phyloP scores from a whole-genome alignment of 768 basidiomycete genomes.

The Paxillus ammoniavirescens region DNA sequence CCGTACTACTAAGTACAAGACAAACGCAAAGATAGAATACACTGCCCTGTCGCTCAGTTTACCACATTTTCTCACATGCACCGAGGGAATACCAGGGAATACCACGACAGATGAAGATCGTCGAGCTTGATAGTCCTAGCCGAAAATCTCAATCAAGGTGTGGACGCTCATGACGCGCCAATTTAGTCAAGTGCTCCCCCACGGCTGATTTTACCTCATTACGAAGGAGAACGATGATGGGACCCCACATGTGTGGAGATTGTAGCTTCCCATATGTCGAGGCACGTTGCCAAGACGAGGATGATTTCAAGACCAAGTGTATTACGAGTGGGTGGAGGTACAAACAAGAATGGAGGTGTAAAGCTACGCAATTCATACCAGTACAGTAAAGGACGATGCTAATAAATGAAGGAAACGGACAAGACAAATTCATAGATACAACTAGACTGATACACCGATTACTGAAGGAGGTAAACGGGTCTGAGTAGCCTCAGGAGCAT shows the following conservation, averaged over 20 bases:
- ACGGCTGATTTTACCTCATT: neutral
- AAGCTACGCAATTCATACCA: constrained; percentile 21
- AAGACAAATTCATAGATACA: neutral
- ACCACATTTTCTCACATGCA: constrained; percentile 11
- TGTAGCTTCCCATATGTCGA: neutral
- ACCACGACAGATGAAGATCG: too few relatives aligned
- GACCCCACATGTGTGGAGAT: constrained; percentile 10
- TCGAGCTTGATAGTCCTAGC: too few relatives aligned
- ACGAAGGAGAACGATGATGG: neutral
- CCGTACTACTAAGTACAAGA: constrained; percentile 7
- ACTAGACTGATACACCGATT: constrained; percentile 24
- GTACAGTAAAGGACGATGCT: constrained; percentile 18
- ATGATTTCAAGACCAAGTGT: neutral
- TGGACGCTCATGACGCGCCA: too few relatives aligned
- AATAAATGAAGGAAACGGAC: constrained; percentile 17
- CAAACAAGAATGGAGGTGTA: constrained; percentile 15
- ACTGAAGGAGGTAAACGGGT: constrained; percentile 15
- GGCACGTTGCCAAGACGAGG: neutral
- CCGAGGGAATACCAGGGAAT: neutral
- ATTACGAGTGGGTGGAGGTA: constrained; percentile 23
- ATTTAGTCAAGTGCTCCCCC: neutral
- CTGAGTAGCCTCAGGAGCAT: constrained; percentile 16
- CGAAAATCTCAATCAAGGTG: too few relatives aligned
- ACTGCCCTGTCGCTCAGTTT: constrained; percentile 17
- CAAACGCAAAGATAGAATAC: constrained; percentile 21